phyloP scores from a whole-genome alignment of 441 rosid genomes.

The Metrosideros polymorpha region DNA sequence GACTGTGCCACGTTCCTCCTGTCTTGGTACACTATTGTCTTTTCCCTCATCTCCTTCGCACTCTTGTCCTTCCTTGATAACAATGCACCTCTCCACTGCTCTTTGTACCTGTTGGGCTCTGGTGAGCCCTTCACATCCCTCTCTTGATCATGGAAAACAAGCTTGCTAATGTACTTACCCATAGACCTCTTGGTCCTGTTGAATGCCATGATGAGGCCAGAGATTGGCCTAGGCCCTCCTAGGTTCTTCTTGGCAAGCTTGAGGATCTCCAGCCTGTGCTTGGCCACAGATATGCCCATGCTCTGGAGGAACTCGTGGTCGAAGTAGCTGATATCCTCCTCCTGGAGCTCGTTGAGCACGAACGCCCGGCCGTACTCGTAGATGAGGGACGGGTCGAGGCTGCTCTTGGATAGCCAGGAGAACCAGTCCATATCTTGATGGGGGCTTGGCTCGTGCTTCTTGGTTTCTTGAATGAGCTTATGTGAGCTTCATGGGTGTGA shows the following conservation, averaged over 20 bases:
- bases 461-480: not conserved
- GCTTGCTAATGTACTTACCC: constrained; percentile 26
- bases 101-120: constrained; percentile 10
- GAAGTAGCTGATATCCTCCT: constrained; percentile 51
- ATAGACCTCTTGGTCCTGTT: constrained; percentile 32
- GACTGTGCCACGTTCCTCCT: constrained; percentile 39
- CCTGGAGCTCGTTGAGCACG: constrained; percentile 45
- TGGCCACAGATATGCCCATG: constrained; percentile 62
- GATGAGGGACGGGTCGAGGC: constrained; percentile 49
- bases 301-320: constrained; percentile 65
- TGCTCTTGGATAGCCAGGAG: constrained; percentile 59
- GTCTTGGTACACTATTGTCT: constrained; percentile 11
- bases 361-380: constrained; percentile 58
- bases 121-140: constrained; percentile 17
- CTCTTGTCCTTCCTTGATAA: constrained; percentile 21
- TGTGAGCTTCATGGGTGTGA: constrained; percentile 27
- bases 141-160: constrained; percentile 24
- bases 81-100: constrained; percentile 15
- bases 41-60: constrained; percentile 10
- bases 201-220: constrained; percentile 35
- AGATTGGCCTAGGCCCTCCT: constrained; percentile 6
- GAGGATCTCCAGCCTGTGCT: constrained; percentile 71
- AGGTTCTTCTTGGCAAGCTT: constrained; percentile 49
- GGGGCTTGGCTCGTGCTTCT: not conserved
- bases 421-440: constrained; percentile 59